Evolutionary conservation across 2,329 filamentous ascomycete species (phyloP), one percentile per base, ranked within the genome.

Genomic region (Cercospora nicotianae): DNA sequence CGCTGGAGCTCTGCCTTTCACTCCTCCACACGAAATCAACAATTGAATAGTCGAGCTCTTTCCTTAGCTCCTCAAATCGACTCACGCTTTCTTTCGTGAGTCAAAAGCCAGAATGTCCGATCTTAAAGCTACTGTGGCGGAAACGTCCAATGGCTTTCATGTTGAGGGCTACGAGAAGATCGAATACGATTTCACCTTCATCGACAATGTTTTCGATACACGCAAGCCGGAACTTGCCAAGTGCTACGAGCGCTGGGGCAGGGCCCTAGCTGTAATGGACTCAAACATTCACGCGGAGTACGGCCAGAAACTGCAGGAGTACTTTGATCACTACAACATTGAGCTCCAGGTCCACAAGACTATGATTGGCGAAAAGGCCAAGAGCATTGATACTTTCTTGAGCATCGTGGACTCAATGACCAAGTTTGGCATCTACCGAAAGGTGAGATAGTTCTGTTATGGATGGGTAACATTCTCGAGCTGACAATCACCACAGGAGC

Each of bases 121-220:
- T 77, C 84, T 90, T 77, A 89, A 87, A 75, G 89, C 89, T 67
- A 85, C 84, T 63, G 89, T 91, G 71, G 79, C 83, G 69, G 86
- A 89, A 80, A 91, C 87, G 69, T 80, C 83, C 73, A 82, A 83
- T 68, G 90, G 89, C 42, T 91, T 91, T 80, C 87, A 90, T 72
- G 89, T 91, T 69, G 87, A 88, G 72, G 90, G 90, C 26, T 91
- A 90, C 73, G 90, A 92, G 82, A 91, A 90, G 83, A 91, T 91
- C 75, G 87, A 90, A 75, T 91, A 91, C 77, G 89, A 91, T 79
- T 92, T 92, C 78, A 87, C 87, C 64, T 91, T 92, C 79, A 84
- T 91, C 58, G 89, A 92, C 72, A 87, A 86, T 59, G 84, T 92
- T 66, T 91, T 92, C 78, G 81, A 90, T 75, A 74, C 82, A 51